Conservation (phyloP, 2,329 filamentous ascomycete genomes). For the Plenodomus lindquistii region DNA sequence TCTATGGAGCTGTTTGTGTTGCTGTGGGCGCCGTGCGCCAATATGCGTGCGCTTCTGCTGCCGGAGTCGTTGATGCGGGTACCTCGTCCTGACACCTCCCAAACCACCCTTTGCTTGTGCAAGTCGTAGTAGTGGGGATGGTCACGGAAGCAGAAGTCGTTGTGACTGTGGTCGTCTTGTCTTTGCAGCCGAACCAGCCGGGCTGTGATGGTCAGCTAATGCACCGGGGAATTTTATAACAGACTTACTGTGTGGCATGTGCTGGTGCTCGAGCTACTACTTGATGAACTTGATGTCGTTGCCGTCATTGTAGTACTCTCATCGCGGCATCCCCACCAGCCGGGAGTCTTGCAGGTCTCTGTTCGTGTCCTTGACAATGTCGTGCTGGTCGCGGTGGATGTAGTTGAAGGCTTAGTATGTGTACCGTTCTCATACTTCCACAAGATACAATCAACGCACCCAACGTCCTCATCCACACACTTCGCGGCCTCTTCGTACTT, state of each 20-base stretch:
- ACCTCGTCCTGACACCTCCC: conserved; percentile 37
- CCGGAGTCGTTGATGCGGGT: conserved; percentile 30
- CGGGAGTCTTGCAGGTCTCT: conserved; percentile 43
- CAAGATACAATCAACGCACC: conserved; percentile 41
- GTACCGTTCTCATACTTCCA: conserved; percentile 45
- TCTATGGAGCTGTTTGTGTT: conserved; percentile 21
- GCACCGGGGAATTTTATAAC: not conserved
- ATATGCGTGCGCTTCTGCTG: conserved; percentile 29
- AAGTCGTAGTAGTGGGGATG: conserved; percentile 33
- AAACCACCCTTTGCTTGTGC: conserved; percentile 42
- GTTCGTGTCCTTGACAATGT: conserved; percentile 34
- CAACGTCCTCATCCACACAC: conserved; percentile 40
- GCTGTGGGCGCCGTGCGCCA: conserved; percentile 29
- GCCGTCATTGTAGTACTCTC: conserved; percentile 33
- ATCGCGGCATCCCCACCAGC: conserved; percentile 45
- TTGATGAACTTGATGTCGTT: conserved; percentile 25
- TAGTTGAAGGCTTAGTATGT: conserved; percentile 30
- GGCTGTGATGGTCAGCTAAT: conserved; percentile 24
- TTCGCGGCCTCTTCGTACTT: conserved; percentile 39
- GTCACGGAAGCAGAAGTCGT: conserved; percentile 21
- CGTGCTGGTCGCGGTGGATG: conserved; percentile 27
- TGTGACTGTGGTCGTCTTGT: conserved; percentile 29
- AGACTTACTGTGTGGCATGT: conserved; percentile 39
- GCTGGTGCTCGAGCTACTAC: conserved; percentile 33
- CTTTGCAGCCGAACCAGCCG: conserved; percentile 45